Conservation (phyloP, 345 rosid genomes). For the Eutrema yunnanense region DNA sequence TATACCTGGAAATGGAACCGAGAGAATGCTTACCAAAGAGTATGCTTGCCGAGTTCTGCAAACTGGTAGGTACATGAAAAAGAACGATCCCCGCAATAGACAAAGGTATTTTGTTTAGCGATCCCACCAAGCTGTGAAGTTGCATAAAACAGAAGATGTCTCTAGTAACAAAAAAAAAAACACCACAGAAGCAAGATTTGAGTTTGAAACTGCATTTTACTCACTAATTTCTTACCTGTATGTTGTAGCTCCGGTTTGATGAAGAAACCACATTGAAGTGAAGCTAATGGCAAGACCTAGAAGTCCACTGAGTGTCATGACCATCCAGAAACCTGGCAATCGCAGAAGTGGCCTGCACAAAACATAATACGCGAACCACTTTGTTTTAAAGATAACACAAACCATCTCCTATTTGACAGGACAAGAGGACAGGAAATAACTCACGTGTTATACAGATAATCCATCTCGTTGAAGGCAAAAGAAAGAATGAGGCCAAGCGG, state of each 20-base stretch:
- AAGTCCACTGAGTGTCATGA: constrained; percentile 84
- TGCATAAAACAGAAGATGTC: not conserved
- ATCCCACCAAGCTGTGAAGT: constrained; percentile 84
- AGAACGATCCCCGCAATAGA: constrained; percentile 81
- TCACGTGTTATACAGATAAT: constrained; percentile 73
- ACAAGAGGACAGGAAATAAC: constrained; percentile 18
- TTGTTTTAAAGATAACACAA: not conserved
- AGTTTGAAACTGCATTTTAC: not conserved
- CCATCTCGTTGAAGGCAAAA: constrained; percentile 74
- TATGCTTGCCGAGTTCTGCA: constrained; percentile 92
- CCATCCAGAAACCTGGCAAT: constrained; percentile 83
- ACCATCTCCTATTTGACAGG: not conserved
- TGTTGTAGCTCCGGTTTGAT: constrained; percentile 97
- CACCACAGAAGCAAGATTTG: not conserved
- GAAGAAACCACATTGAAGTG: constrained; percentile 99
- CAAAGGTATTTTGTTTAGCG: constrained; percentile 89
- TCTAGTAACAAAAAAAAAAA: not conserved
- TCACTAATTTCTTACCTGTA: constrained; percentile 57
- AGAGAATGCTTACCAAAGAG: constrained; percentile 58
- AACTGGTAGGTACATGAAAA: constrained; percentile 86
- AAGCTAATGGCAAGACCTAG: constrained; percentile 97
- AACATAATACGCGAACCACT: not conserved
- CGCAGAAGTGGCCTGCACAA: constrained; percentile 72
- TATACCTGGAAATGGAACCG: not conserved
- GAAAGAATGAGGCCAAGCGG: constrained; percentile 81